Percentiles rank a stretch among this genome's conserved stretches.
Conservation (phyloP, 192 early-diverging fungal species). For the Allomyces macrogynus region DNA sequence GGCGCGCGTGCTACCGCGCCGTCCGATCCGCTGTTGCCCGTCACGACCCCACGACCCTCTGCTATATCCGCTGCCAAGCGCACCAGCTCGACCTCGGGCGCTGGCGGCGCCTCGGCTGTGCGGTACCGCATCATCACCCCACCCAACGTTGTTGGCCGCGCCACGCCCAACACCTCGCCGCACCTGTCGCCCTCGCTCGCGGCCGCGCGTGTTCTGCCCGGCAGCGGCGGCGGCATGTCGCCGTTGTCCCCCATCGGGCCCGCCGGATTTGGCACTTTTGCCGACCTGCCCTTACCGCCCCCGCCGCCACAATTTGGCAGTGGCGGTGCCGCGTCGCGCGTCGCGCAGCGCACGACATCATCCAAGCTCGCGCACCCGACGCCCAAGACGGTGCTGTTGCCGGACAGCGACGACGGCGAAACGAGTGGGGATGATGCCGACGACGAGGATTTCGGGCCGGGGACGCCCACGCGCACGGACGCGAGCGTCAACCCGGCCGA, state of each 20-base stretch:
- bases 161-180: neutral
- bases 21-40: too few relatives aligned
- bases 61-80: too few relatives aligned
- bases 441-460: neutral
- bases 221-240: too few relatives aligned
- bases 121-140: too few relatives aligned
- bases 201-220: too few relatives aligned
- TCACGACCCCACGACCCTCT: too few relatives aligned
- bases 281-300: neutral
- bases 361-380: neutral
- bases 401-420: neutral
- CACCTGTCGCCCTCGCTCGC: neutral
- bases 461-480: neutral
- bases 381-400: neutral
- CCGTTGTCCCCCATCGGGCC: neutral
- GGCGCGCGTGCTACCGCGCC: too few relatives aligned
- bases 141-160: too few relatives aligned
- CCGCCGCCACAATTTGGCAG: neutral
- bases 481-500: neutral
- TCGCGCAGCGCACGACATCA: neutral
- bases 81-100: too few relatives aligned
- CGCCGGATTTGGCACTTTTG: neutral
- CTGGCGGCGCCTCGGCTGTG: too few relatives aligned
- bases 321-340: too few relatives aligned
- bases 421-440: neutral